phyloP scores from a whole-genome alignment of 192 early-diverging fungal genomes.

The Mortierella alpina region DNA sequence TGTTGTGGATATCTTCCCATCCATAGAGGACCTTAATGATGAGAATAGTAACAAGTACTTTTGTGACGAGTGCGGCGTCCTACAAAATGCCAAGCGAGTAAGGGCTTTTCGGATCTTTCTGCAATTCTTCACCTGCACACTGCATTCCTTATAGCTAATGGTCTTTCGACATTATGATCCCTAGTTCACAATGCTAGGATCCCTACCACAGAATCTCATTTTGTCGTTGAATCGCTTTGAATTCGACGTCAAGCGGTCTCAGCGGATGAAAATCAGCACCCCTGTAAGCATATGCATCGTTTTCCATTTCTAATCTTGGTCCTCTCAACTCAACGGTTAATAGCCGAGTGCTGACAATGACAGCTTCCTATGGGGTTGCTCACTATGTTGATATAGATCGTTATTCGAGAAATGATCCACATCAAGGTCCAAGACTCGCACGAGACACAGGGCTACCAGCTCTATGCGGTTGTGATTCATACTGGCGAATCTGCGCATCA shows the following conservation, averaged over 20 bases:
- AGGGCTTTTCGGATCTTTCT: background rate
- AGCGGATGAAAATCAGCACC: conserved; percentile 39
- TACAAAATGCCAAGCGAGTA: conserved; percentile 36
- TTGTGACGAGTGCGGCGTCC: conserved; percentile 36
- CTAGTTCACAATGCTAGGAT: conserved; percentile 30
- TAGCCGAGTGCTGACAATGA: background rate
- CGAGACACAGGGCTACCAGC: conserved; percentile 32
- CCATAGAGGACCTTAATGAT: conserved; percentile 23
- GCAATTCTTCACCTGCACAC: background rate
- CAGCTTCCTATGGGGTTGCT: background rate
- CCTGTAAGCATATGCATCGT: conserved; percentile 6
- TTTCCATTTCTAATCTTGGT: no score
- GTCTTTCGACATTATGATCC: background rate
- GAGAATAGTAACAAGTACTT: conserved; percentile 34
- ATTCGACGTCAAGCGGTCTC: conserved; percentile 27
- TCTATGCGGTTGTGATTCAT: conserved; percentile 61
- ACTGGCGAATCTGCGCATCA: conserved; percentile 59
- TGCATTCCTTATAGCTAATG: background rate
- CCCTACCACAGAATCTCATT: conserved; percentile 32
- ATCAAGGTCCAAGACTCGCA: conserved; percentile 22
- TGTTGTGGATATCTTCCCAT: conserved; percentile 35
- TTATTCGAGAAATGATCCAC: conserved; percentile 13
- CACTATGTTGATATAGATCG: conserved; percentile 4
- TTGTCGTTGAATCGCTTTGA: conserved; percentile 44
- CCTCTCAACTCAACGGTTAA: no score